Base-by-base conservation (phyloP, 2,329 filamentous ascomycete species). In the Pseudocercospora eumusae region DNA sequence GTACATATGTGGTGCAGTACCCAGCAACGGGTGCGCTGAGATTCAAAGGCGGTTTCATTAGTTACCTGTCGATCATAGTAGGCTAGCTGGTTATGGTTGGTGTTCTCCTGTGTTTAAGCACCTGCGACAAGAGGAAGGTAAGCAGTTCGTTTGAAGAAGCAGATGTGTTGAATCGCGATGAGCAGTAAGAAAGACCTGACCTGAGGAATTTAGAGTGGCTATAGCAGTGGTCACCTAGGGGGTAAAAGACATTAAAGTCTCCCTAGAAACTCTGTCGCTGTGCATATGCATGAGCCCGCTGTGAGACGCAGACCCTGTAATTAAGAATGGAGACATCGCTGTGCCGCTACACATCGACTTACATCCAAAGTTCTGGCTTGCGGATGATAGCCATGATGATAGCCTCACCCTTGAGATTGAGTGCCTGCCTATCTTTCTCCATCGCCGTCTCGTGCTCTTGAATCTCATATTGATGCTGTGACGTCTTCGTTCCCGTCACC, bases 1-100 rank as follows among this genome's bases (percentile, higher is more conserved):
- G 77, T 52, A 75, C 72, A 1, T 77, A 80, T 57, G 66, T 80
- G 13, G 69, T 77, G 4, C 75, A 77, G 56, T 79, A 73, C 49
- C 75, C 77, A 0, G 76, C 77, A 0, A 71, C 69, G 6, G 67
- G 71, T 15, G 76, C 75, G 9, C 76, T 76, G 8, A 69, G 69
- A 21, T 53, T 53, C n/a, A 18, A 56, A 10, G 31, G 31, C 10
- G 28, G 53, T 13, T 56, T 27, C 25, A 36, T 27, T 10, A 36
- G 53, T 27, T 27, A n/a, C 8, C 31, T 56, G 20, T 31, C n/a
- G 15, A 40, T 13, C 2, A 56, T n/a, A 13, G 25, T 21, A 3
- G 25, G 20, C 15, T 31, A 56, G 36, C 31, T 56, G 11, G 21
- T 56, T 4, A n/a, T 56, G 20, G 53, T 44, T 18, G 18, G 31